Evolutionary conservation across 148 eudicot species (phyloP), one percentile per base, ranked within the genome.

Genomic region (Diospyros kaki): DNA sequence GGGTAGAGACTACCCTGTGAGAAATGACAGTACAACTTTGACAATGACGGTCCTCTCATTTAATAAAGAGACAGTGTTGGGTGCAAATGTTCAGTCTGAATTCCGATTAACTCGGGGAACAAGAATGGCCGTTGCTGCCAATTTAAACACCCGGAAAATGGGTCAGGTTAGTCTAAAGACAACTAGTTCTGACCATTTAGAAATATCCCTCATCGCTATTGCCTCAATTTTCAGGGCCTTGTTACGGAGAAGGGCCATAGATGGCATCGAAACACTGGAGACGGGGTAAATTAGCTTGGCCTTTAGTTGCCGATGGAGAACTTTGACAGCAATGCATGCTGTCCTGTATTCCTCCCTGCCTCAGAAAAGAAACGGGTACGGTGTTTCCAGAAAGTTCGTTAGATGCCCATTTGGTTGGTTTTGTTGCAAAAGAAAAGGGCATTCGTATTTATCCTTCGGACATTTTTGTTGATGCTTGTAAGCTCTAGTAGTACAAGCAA

Each of bases 1-100:
- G 81, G 98, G 97, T 40, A 85, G 72, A 63, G 98, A 96, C 75
- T 93, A 87, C 81, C 99, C 98, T 9, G 93, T 91, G 65, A 88
- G 89, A 81, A 82, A 88, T 53, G 93, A 96, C n/a, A 89, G 80
- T 75, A 59, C 82, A 28, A 91, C 83, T 72, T 18, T 93, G 72
- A 48, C 83, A 7, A 68, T 89, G 87, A 88, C 91, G 4, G 79
- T 87, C 46, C 76, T 91, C 53, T 91, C 97, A 6, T 84, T 80
- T 8, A 79, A 93, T 58, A 91, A 91, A 61, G 99, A 93, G 75
- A 79, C 81, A 55, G 92, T 96, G 9, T 69, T 93, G 79, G 86
- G 95, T 71, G 98, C 90, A 66, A 85, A 72, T 73, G 38, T 93
- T 55, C 85, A 88, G 81, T 79, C 97, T 9, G 91, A 89, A 75